Evolutionary conservation across 2,329 filamentous ascomycete genomes (phyloP), one percentile per base, ranked within the genome.

Genomic region (Colletotrichum graminicola): DNA sequence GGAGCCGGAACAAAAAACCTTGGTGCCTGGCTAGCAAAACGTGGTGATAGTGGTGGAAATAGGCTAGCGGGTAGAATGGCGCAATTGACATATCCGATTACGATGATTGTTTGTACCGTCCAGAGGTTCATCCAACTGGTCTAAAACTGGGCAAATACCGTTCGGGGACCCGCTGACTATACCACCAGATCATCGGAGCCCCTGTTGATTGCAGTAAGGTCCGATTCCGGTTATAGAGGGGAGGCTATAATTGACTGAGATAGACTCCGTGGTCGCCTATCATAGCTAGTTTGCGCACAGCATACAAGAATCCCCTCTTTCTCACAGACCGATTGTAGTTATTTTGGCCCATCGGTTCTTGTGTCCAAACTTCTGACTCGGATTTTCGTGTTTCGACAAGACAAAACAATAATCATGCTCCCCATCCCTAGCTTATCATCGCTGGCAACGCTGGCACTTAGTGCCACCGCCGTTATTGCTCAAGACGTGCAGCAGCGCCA

Each of bases 1-100:
- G 23, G 62, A 66, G 16, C n/a, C 51, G 57, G 21, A 16, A 34
- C 23, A 51, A 18, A 59, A 3, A 26, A 54, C 41, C 16, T 39
- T 29, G 23, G 21, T 29, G 12, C 39, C 26, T 12, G 39, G 16
- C 21, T 11, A 62, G 47, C 41, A 21, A 18, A 32, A 36, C 39
- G 55, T 32, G 45, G 65, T 60, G 68, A 49, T 54, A 43, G 57
- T 43, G 26, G 45, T 62, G 52, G 8, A 14, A 36, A 59, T 54
- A 57, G 68, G 45, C 23, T 54, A 49, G 57, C 51, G 43, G 32
- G 32, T 1, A 21, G 32, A 36, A 71, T 71, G 68, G 57, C 68
- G 65, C 49, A 68, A 71, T 68, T 65, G 29, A 32, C 43, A 63
- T 52, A 45, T 18, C 43, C 45, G 54, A 68, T 71, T 67, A 65